Evolutionary conservation across 176 grass and related monocot species (phyloP).

Genomic region (Zea luxurians): DNA sequence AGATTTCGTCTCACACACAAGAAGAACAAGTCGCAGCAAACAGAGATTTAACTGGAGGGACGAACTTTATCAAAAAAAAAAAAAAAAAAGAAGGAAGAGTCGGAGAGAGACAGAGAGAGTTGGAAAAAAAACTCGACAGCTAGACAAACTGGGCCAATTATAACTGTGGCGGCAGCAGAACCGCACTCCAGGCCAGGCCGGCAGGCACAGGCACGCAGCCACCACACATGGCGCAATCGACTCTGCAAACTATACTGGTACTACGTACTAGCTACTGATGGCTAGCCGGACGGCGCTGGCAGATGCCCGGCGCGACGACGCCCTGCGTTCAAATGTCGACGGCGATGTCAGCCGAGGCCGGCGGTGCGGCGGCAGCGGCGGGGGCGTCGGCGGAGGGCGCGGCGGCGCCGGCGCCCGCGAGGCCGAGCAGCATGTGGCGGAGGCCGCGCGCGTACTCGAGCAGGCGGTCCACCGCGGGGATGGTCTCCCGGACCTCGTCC

Average conservation of each 20-base stretch:
- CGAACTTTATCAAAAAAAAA: neutral
- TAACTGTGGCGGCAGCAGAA: neutral
- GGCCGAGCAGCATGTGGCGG: slow-evolving; percentile 67
- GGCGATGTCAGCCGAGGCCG: slow-evolving; percentile 50
- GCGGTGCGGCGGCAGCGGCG: neutral
- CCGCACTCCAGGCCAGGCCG: neutral
- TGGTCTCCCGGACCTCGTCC: slow-evolving; percentile 70
- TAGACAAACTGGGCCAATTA: slow-evolving; percentile 32
- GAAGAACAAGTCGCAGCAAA: neutral
- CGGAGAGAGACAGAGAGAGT: neutral
- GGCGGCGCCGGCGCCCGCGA: slow-evolving; percentile 8
- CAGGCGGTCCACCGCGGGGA: slow-evolving; percentile 70
- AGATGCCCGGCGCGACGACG: neutral
- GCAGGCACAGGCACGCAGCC: neutral
- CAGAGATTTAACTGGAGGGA: neutral
- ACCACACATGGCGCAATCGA: slow-evolving; percentile 34
- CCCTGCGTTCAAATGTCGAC: slow-evolving; percentile 53
- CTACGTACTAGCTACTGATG: neutral
- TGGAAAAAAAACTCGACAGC: slow-evolving; percentile 25
- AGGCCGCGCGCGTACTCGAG: slow-evolving; percentile 78
- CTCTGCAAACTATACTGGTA: slow-evolving; percentile 23
- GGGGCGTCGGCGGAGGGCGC: neutral
- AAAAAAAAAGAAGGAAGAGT: too few species aligned
- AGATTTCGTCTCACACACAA: slow-evolving; percentile 33
- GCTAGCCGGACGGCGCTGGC: neutral